Conservation (phyloP, 768 basidiomycete genomes). For the Leccinum aurantiacum region DNA sequence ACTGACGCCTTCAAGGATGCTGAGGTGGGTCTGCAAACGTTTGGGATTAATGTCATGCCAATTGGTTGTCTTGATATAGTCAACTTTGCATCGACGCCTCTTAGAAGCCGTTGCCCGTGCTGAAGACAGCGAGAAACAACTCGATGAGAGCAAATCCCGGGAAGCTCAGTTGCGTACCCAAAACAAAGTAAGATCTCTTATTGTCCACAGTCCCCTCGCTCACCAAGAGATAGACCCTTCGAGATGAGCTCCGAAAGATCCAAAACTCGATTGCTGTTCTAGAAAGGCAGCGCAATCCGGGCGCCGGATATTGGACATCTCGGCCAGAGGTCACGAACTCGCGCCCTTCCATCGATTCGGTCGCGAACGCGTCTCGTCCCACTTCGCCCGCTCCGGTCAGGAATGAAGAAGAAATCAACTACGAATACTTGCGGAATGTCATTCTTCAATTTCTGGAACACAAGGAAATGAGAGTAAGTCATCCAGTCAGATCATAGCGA, state of each 20-base stretch:
- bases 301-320: conserved; percentile 88
- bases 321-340: conserved; percentile 36
- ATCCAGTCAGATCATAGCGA: neutral
- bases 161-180: conserved; percentile 69
- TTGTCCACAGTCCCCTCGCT: conserved; percentile 4
- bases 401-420: conserved; percentile 88
- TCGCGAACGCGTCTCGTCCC: conserved; percentile 39
- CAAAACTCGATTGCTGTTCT: conserved; percentile 89
- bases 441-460: conserved; percentile 97
- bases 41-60: neutral
- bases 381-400: conserved; percentile 35
- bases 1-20: conserved; percentile 51
- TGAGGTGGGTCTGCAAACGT: conserved; percentile 51
- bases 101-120: conserved; percentile 51
- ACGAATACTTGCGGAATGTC: conserved; percentile 95
- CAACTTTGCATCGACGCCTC: conserved; percentile 43
- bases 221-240: conserved; percentile 60
- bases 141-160: conserved; percentile 71
- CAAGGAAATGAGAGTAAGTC: conserved; percentile 93
- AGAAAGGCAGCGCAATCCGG: conserved; percentile 89
- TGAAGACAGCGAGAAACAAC: conserved; percentile 55
- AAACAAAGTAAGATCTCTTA: conserved; percentile 65
- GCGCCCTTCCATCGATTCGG: conserved; percentile 42
- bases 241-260: conserved; percentile 93
- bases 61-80: conserved; percentile 35